Evolutionary conservation across 2,329 filamentous ascomycete species (phyloP).

Genomic region (Neophaeococcomyces aloes): DNA sequence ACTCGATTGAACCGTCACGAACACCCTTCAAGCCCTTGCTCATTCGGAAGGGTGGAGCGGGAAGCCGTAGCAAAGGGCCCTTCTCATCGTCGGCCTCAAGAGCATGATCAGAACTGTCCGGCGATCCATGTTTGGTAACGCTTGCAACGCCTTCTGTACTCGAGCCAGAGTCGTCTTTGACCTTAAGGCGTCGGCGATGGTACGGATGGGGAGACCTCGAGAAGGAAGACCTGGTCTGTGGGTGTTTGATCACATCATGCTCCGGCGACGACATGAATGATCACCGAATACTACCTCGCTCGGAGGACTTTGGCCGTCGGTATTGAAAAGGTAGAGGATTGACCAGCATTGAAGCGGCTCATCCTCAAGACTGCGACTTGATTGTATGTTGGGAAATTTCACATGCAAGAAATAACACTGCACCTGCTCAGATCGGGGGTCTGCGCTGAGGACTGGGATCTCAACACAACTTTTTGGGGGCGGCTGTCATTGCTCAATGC

Average conservation of each 20-base stretch:
- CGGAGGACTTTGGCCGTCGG: too few relatives aligned
- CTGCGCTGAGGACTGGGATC: background rate
- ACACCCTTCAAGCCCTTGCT: conserved; percentile 63
- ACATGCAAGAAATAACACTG: conserved; percentile 13
- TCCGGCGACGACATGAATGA: conserved; percentile 15
- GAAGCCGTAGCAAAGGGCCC: conserved; percentile 61
- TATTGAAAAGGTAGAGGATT: too few relatives aligned
- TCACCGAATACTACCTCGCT: too few relatives aligned
- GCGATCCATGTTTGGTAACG: conserved; percentile 8
- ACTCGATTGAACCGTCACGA: conserved; percentile 17
- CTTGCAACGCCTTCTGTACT: conserved; percentile 4
- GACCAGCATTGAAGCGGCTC: too few relatives aligned
- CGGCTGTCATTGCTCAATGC: too few relatives aligned
- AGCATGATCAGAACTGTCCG: conserved; percentile 59
- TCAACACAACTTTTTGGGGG: too few relatives aligned
- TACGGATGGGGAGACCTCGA: conserved; percentile 24
- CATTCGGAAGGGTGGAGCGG: conserved; percentile 60
- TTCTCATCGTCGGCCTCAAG: conserved; percentile 94
- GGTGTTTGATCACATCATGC: conserved; percentile 6
- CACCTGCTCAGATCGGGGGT: background rate
- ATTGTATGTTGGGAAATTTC: conserved; percentile 12
- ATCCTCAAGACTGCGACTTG: conserved; percentile 4
- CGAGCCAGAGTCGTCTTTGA: conserved; percentile 10
- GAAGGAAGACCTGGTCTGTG: conserved; percentile 11
- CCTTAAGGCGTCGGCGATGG: conserved; percentile 16